phyloP scores from a whole-genome alignment of 2,329 filamentous ascomycete genomes.

The Immersiporthe knoxdaviesiana region DNA sequence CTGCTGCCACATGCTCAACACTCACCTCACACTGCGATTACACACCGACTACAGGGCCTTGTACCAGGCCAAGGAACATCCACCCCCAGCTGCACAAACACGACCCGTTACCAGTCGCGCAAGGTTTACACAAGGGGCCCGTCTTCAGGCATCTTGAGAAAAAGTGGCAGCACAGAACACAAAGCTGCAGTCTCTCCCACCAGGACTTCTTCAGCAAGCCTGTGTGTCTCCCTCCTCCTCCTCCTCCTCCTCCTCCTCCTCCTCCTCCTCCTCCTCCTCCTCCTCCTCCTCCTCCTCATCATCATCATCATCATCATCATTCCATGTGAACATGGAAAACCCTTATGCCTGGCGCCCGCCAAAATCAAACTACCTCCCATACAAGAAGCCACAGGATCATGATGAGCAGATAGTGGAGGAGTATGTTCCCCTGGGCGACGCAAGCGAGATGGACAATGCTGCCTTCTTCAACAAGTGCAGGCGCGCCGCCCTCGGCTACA shows the following conservation, averaged over 20 bases:
- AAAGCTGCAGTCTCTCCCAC: background rate
- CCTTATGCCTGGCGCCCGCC: slow-evolving; percentile 58
- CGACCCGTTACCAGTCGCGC: background rate
- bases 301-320: too few relatives aligned
- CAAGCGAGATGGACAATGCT: slow-evolving; percentile 58
- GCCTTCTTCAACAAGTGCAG: slow-evolving; percentile 62
- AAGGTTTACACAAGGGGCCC: too few relatives aligned
- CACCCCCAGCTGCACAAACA: background rate
- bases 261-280: too few relatives aligned
- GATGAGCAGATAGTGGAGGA: slow-evolving; percentile 57
- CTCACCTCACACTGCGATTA: background rate
- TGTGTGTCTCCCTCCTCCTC: background rate
- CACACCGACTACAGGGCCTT: background rate
- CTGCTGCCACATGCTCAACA: background rate
- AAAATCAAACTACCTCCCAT: slow-evolving; percentile 64
- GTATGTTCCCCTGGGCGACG: slow-evolving; percentile 53
- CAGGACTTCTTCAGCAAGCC: background rate
- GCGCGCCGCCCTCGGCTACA: slow-evolving; percentile 61
- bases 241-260: too few relatives aligned
- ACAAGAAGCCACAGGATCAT: slow-evolving; percentile 48
- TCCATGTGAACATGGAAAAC: slow-evolving; percentile 35
- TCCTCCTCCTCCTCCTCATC: too few relatives aligned
- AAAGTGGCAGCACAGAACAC: background rate
- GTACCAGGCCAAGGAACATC: background rate
- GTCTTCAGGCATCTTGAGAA: background rate